Evolutionary conservation across 768 basidiomycete species (phyloP).

Genomic region (Porpolomopsis calyptriformis): DNA sequence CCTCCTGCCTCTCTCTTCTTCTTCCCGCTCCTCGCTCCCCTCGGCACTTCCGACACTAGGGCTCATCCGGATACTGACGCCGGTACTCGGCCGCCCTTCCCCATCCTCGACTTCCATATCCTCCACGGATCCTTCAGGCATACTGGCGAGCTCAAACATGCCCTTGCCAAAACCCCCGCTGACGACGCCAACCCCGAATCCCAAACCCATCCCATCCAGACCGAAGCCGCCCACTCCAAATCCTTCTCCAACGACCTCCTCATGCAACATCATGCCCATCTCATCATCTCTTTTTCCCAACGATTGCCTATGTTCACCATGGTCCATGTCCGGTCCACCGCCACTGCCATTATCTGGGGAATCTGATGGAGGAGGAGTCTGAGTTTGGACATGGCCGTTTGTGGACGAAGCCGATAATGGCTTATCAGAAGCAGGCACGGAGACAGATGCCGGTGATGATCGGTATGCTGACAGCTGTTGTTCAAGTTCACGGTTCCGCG

Average conservation of each 20-base stretch:
- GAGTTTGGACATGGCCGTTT: not conserved
- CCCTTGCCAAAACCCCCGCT: slow-evolving; percentile 7
- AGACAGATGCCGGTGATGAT: slow-evolving; percentile 17
- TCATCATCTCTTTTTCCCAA: slow-evolving; percentile 12
- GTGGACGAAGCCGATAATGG: not conserved
- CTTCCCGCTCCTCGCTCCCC: slow-evolving; percentile 7
- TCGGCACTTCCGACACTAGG: slow-evolving; percentile 1
- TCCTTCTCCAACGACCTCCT: slow-evolving; percentile 4
- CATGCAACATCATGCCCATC: slow-evolving; percentile 11
- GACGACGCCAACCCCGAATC: slow-evolving; percentile 2
- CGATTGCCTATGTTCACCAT: slow-evolving; percentile 2
- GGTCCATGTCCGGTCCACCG: slow-evolving; percentile 5
- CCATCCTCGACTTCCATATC: slow-evolving; percentile 20
- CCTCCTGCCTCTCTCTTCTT: slow-evolving; percentile 10
- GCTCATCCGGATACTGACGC: slow-evolving; percentile 10
- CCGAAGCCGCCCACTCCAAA: not conserved
- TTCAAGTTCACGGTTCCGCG: slow-evolving; percentile 71
- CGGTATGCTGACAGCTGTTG: slow-evolving; percentile 47
- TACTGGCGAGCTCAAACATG: slow-evolving; percentile 19
- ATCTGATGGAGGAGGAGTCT: not conserved
- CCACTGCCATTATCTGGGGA: slow-evolving; percentile 6
- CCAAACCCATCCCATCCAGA: slow-evolving; percentile 2
- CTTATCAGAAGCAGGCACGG: slow-evolving; percentile 4
- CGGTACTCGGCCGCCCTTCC: slow-evolving; percentile 4
- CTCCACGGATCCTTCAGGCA: slow-evolving; percentile 13